Base-by-base conservation (phyloP, 2,329 filamentous ascomycete species). In the Didymella glomerata region DNA sequence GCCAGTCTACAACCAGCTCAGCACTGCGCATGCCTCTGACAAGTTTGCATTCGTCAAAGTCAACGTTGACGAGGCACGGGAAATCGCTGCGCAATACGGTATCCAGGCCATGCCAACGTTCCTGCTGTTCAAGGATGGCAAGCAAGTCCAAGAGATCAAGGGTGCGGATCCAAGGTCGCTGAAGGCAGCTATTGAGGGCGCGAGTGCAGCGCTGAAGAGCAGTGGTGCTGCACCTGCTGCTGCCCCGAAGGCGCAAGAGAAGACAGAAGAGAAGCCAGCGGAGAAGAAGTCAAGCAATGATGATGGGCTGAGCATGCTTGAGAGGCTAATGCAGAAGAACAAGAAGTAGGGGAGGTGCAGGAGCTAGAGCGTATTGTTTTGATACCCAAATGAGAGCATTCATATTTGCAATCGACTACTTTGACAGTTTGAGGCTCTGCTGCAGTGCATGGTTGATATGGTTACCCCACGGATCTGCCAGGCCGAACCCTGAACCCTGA, bases 11-110 rank as follows among this genome's bases (percentile, higher is more conserved):
- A 78, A 80, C 48, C 78, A 84, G 65, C 79, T 85, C 63, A 82
- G 82, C 64, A 77, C 79, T 20, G 69, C 79, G n/a, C 79, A 85
- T 28, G 76, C 79, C 27, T 70, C 78, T 0, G 76, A 76, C 22
- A 77, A 76, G 30, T 76, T 86, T 27, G 78, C 77, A 3, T 86
- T 86, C 68, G 78, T 80, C 60, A 85, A 85, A 72, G 78, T 86
- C 49, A 83, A 86, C 51, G 83, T 86, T 25, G 84, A 86, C 65
- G 81, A 81, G 57, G 78, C 83, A 56, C 72, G 77, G 14, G 78
- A 81, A 45, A 75, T 85, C 5, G 81, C 84, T 3, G 70, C 74
- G 38, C 78, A 83, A 45, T 79, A 83, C 57, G 77, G 78, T 13
- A 80, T 86, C 11, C 77, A 77, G n/a, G 83, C 84, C 27, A 74